Evolutionary conservation across 2,329 filamentous ascomycete species (phyloP), one percentile per base, ranked within the genome.

Genomic region (Paraphoma sp.): DNA sequence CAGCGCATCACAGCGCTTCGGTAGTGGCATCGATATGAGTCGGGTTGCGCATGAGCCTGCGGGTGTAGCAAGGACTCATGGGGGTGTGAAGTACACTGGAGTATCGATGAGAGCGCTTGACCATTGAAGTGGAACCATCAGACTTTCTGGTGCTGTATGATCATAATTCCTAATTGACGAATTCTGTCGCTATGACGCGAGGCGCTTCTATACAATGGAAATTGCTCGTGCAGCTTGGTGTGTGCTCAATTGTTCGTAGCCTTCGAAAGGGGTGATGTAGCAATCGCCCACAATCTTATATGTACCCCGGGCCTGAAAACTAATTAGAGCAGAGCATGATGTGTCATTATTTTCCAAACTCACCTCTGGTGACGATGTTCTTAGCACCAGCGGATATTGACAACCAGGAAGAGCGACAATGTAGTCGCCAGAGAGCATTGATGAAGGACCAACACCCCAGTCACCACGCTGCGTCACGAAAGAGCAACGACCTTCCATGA

Each of bases 81-180:
- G 45, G 3, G 63, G 63, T 4, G 56, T 52, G 23, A 56, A 52
- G 45, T 66, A 66, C 45, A 23, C 53, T 7, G 54, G 55, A 3
- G 63, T 62, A 6, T 41, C 60, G 4, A 59, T 55, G 12, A 51
- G 17, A 23, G 36, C 48, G 1, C 18, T 49, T 4, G 38, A 59
- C 38, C 56, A 50, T 33, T 61, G 42, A 52, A 28, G 5, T 23
- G 23, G 33, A 38, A 11, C 33, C 3, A 6, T 23, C 23, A 38
- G 33, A 38, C 33, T 11, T 11, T n/a, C n/a, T 38, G 17, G 42
- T 23, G 17, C 42, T 28, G 17, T 45, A 45, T 11, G 42, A 38
- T 28, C 17, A 45, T 6, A 23, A 28, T n/a, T 6, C 33, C n/a
- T 38, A 38, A 42, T 42, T 14, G 4, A 11, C 40, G 16, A 42